Evolutionary conservation across 2,329 filamentous ascomycete species (phyloP).

Genomic region (Hawksworthiomyces lignivorus): DNA sequence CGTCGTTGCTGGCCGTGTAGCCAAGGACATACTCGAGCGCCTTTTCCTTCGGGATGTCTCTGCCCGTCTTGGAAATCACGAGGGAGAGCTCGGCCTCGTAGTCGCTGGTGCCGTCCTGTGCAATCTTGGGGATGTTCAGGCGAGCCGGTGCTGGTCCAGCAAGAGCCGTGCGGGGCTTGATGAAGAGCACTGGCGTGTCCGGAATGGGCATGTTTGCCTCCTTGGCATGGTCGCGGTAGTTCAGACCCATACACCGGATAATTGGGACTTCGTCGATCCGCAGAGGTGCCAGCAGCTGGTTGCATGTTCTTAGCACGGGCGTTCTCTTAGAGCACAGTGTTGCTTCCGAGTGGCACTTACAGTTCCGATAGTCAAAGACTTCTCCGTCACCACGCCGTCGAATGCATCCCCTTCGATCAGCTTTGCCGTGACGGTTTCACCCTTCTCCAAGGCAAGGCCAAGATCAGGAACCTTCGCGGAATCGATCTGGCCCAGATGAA

Average conservation of each 20-base stretch:
- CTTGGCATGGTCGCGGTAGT: conserved; percentile 33
- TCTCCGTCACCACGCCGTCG: conserved; percentile 26
- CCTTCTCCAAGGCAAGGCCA: conserved; percentile 25
- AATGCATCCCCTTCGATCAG: conserved; percentile 27
- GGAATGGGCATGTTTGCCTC: conserved; percentile 31
- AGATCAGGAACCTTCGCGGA: conserved; percentile 24
- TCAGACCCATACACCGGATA: conserved; percentile 38
- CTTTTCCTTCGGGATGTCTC: conserved; percentile 28
- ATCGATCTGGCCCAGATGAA: conserved; percentile 32
- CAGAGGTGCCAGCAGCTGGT: conserved; percentile 27
- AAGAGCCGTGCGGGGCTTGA: conserved; percentile 30
- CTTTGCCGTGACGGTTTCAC: conserved; percentile 25
- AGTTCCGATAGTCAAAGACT: conserved; percentile 17
- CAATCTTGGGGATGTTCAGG: conserved; percentile 24
- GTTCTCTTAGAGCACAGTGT: too few relatives aligned
- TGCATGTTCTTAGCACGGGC: too few relatives aligned
- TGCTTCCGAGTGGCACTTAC: conserved; percentile 1
- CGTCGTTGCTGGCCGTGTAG: conserved; percentile 32
- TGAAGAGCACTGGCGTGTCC: conserved; percentile 27
- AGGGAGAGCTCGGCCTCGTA: conserved; percentile 33
- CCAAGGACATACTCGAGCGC: conserved; percentile 32
- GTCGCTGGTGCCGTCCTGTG: conserved; percentile 29
- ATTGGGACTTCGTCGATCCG: conserved; percentile 26
- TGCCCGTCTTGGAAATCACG: conserved; percentile 27
- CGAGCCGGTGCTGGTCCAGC: conserved; percentile 23